Conservation (phyloP, 2,329 filamentous ascomycete species). For the Cladosporium sp. region DNA sequence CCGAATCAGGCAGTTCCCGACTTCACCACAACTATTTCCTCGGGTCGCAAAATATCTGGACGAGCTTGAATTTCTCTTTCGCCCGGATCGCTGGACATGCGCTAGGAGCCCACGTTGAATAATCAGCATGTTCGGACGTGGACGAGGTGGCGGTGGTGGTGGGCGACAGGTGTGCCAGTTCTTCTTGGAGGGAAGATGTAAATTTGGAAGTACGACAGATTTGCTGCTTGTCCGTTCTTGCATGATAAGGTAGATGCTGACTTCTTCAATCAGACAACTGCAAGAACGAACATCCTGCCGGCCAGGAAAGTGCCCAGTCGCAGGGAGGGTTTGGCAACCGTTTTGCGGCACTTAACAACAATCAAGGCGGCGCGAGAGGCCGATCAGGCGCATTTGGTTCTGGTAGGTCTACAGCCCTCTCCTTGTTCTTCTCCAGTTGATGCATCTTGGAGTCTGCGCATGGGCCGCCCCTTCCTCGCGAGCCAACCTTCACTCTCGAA, state of each 20-base stretch:
- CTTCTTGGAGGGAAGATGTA: slow-evolving; percentile 61
- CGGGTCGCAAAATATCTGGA: too few relatives aligned
- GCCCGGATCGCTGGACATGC: not conserved
- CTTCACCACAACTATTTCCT: not conserved
- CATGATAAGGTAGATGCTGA: slow-evolving; percentile 8
- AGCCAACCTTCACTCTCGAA: too few relatives aligned
- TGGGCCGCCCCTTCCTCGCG: too few relatives aligned
- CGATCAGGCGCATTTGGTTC: slow-evolving; percentile 20
- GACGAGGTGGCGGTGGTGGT: slow-evolving; percentile 11
- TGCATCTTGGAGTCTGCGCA: too few relatives aligned
- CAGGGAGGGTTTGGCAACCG: slow-evolving; percentile 45
- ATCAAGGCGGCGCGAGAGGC: slow-evolving; percentile 26
- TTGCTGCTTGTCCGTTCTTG: not conserved
- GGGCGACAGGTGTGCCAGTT: slow-evolving; percentile 52
- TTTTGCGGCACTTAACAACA: slow-evolving; percentile 49
- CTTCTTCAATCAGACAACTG: slow-evolving; percentile 47
- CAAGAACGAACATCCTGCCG: slow-evolving; percentile 56
- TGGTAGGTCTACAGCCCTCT: slow-evolving; percentile 15
- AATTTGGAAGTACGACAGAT: slow-evolving; percentile 53
- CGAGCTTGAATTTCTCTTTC: too few relatives aligned
- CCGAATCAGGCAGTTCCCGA: slow-evolving; percentile 2
- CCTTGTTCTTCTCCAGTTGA: not conserved
- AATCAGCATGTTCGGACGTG: slow-evolving; percentile 5
- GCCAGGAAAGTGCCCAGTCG: slow-evolving; percentile 16
- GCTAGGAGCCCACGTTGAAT: not conserved